Conservation (phyloP, 257 asterid genomes). For the Echium plantagineum region DNA sequence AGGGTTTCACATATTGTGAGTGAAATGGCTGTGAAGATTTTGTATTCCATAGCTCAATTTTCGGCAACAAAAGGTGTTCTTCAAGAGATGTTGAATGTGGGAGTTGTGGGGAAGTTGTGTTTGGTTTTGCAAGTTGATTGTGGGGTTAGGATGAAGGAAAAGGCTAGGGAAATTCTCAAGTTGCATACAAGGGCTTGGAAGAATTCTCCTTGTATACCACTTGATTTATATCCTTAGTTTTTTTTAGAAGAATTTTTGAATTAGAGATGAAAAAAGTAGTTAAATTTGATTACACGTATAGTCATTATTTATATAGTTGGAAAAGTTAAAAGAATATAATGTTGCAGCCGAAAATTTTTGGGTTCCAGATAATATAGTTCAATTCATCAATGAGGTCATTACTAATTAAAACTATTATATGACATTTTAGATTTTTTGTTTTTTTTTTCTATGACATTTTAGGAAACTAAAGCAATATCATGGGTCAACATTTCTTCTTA, state of each 20-base stretch:
- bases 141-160: slow-evolving; percentile 23
- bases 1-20: slow-evolving; percentile 32
- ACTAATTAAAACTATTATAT: too few relatives aligned
- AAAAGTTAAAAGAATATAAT: too few relatives aligned
- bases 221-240: background rate
- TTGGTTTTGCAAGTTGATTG: slow-evolving; percentile 34
- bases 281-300: background rate
- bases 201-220: slow-evolving; percentile 27
- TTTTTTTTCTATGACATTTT: too few relatives aligned
- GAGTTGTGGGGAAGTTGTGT: slow-evolving; percentile 45
- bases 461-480: too few relatives aligned
- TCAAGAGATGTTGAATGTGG: slow-evolving; percentile 41
- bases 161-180: slow-evolving; percentile 40
- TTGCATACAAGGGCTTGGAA: slow-evolving; percentile 37
- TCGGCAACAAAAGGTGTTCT: slow-evolving; percentile 31
- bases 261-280: background rate
- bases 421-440: too few relatives aligned
- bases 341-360: background rate
- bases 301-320: background rate
- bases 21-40: slow-evolving; percentile 34
- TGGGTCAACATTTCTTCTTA: too few relatives aligned
- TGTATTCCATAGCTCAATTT: slow-evolving; percentile 27
- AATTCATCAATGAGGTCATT: too few relatives aligned
- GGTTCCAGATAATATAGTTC: background rate
- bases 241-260: background rate